Base-by-base conservation (phyloP, 2,329 filamentous ascomycete genomes). In the Microascus cirrosus region DNA sequence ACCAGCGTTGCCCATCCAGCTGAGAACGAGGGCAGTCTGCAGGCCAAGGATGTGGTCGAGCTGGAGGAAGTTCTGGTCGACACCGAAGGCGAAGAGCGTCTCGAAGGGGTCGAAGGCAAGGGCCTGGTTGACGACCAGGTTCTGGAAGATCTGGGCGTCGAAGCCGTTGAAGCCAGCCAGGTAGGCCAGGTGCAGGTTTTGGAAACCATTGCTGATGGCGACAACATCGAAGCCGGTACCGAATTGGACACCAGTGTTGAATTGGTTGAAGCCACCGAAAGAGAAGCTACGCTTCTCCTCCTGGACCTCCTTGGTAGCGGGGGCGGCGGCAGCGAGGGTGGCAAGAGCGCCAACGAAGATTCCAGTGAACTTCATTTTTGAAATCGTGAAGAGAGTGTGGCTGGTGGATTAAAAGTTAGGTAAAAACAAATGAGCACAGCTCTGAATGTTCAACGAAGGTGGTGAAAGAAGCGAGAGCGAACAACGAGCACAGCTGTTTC, bases 311-410 rank as follows among this genome's bases (percentile, higher is more conserved):
- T 60, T 67, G 58, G 66, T 63, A 59, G 71, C 64, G 51, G 77
- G 76, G 54, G 74, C 74, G 55, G 76, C 76, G 57, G 66, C 62
- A 61, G 68, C 74, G 61, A 78, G 64, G 61, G 75, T 73, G 62
- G 75, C 75, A 58, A 78, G 69, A 59, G 70, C 69, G 66, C 72
- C 68, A 65, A 71, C 65, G 67, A 80, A 60, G 68, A 80, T 64
- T 61, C 70, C 71, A 56, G 72, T 67, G 69, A 71, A 68, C 74
- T 79, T 77, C 77, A 80, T 80, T 63, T 73, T 78, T 73, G 67
- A 58, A 62, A 34, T 64, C 60, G 54, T 59, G 64, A 56, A 53
- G 63, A 60, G 59, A 64, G 64, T 63, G 62, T 65, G 62, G 62
- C 63, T 58, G 54, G 54, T 62, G 65, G 62, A 63, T 63, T 64